These are phyloP conservation scores for Suillus sp. DNA, from an alignment of 768 basidiomycete genomes.

Conservation along the genomic window DNA sequence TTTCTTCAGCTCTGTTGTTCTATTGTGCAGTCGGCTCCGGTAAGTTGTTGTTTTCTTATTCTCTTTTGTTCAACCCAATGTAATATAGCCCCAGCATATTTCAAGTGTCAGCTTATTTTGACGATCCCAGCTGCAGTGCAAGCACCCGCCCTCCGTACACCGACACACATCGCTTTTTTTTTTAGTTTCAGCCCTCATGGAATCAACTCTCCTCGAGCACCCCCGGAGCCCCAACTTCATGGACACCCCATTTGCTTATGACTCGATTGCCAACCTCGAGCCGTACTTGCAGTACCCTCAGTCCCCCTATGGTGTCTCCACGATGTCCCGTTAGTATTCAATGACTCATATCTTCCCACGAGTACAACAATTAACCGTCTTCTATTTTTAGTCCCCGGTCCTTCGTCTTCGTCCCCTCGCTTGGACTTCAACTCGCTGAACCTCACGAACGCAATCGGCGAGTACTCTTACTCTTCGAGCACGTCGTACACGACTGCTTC, in stretches of 20 bases:
- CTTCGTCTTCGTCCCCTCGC: conserved; percentile 55
- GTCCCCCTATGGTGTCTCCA: conserved; percentile 57
- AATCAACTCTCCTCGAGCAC: conserved; percentile 53
- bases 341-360: neutral
- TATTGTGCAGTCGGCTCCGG: conserved; percentile 35
- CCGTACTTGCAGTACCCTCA: conserved; percentile 73
- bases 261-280: conserved; percentile 46
- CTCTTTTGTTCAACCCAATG: conserved; percentile 10
- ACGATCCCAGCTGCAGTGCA: conserved; percentile 47
- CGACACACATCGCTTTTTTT: conserved; percentile 17
- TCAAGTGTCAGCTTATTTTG: conserved; percentile 34
- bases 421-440: conserved; percentile 66
- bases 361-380: conserved; percentile 12
- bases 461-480: conserved; percentile 59
- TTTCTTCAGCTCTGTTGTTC: conserved; percentile 31
- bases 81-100: conserved; percentile 32
- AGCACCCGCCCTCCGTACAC: conserved; percentile 34
- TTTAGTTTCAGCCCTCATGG: conserved; percentile 36
- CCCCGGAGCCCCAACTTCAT: conserved; percentile 53
- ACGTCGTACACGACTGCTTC: conserved; percentile 55
- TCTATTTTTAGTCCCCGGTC: conserved; percentile 48
- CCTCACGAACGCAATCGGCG: conserved; percentile 55
- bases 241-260: conserved; percentile 49
- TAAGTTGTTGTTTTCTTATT: neutral
- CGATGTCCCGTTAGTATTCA: conserved; percentile 60